Conservation (phyloP, 176 grass and related monocot genomes). For the Chrysopogon serrulatus region DNA sequence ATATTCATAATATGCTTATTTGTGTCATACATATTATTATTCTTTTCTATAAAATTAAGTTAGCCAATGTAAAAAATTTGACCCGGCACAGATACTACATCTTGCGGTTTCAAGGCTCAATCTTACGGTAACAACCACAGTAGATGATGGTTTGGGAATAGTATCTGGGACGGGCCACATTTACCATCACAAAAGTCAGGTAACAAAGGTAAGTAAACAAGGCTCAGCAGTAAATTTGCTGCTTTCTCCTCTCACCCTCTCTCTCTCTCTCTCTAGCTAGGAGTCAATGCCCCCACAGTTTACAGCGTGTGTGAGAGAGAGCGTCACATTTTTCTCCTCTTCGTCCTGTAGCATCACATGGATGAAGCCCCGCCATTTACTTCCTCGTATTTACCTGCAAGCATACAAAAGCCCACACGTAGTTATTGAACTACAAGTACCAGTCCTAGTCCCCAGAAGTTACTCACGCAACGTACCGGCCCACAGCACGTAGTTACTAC, state of each 20-base stretch:
- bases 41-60: too few species aligned
- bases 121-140: too few species aligned
- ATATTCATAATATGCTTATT: too few species aligned
- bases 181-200: too few species aligned
- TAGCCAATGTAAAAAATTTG: too few species aligned
- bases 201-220: too few species aligned
- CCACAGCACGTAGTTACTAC: neutral
- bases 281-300: neutral
- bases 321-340: neutral
- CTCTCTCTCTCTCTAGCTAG: neutral
- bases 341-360: constrained; percentile 10
- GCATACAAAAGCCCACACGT: neutral
- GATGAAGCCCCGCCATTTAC: constrained; percentile 29
- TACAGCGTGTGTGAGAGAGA: neutral
- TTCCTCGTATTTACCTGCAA: constrained; percentile 30
- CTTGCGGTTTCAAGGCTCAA: too few species aligned
- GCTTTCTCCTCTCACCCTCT: too few species aligned
- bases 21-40: too few species aligned
- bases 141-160: too few species aligned
- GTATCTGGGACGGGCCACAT: too few species aligned
- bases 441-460: neutral
- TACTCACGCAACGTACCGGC: constrained; percentile 3
- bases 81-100: too few species aligned
- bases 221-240: neutral
- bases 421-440: constrained; percentile 14